These are phyloP conservation scores for Cyclostephanos tholiformis DNA, from an alignment of 108 stramenopile species.

Conservation along the genomic window DNA sequence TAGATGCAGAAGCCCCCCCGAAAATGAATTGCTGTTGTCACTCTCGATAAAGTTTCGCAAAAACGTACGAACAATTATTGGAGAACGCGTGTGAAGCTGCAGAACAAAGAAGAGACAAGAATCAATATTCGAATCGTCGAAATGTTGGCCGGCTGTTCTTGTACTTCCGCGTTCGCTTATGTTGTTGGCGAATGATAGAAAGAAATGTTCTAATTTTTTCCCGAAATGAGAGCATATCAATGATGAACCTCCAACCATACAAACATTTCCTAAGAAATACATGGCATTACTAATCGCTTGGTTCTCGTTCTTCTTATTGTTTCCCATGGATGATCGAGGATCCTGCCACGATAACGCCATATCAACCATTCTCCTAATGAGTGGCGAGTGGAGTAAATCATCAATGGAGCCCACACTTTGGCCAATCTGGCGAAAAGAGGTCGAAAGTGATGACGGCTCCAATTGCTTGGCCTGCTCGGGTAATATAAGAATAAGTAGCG, in stretches of 20 bases:
- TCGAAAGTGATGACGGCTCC: constrained; percentile 15
- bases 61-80: constrained; percentile 27
- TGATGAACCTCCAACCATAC: constrained; percentile 31
- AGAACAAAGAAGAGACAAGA: constrained; percentile 33
- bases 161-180: constrained; percentile 19
- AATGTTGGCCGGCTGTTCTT: not conserved
- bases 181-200: constrained; percentile 14
- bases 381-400: constrained; percentile 48
- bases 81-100: constrained; percentile 38
- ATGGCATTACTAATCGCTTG: constrained; percentile 27
- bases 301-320: not conserved
- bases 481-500: constrained; percentile 37
- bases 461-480: constrained; percentile 26
- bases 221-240: constrained; percentile 24
- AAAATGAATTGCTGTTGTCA: constrained; percentile 17
- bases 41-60: constrained; percentile 27
- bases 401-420: constrained; percentile 27
- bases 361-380: constrained; percentile 37
- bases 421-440: constrained; percentile 47
- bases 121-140: constrained; percentile 21
- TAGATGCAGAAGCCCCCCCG: constrained; percentile 30
- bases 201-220: constrained; percentile 25
- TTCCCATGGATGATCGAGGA: not conserved
- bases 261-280: constrained; percentile 25
- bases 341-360: constrained; percentile 38